These are phyloP conservation scores for Scedosporium dehoogii DNA, from an alignment of 2,329 filamentous ascomycete genomes.

Conservation along the genomic window DNA sequence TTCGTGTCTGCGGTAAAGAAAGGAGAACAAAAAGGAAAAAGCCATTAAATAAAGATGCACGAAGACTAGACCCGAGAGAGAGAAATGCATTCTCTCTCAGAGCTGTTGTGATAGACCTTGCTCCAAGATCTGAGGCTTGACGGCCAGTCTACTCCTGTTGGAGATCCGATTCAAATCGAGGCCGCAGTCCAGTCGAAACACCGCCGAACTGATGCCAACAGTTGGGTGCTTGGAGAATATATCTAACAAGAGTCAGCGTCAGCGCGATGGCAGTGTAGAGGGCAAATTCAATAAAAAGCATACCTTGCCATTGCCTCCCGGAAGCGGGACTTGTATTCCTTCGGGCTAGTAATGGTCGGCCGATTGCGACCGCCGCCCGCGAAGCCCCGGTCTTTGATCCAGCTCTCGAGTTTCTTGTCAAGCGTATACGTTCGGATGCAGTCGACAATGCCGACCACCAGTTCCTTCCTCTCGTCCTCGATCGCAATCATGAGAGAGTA, in stretches of 20 bases:
- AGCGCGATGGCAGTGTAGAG: slow-evolving; percentile 1
- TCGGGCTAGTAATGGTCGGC: slow-evolving; percentile 92
- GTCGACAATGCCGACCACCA: slow-evolving; percentile 96
- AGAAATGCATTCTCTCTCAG: too few species aligned
- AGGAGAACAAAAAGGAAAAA: neutral
- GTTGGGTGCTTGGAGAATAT: slow-evolving; percentile 65
- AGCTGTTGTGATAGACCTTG: neutral
- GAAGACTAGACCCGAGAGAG: too few species aligned
- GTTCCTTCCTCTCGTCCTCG: slow-evolving; percentile 77
- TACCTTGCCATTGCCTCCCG: slow-evolving; percentile 92
- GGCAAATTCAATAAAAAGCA: slow-evolving; percentile 21
- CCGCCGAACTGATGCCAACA: slow-evolving; percentile 62
- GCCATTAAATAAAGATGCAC: too few species aligned
- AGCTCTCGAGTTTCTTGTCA: slow-evolving; percentile 99
- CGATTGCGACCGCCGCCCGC: slow-evolving; percentile 66
- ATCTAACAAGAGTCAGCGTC: slow-evolving; percentile 28
- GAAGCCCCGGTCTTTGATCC: slow-evolving; percentile 96
- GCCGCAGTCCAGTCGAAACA: slow-evolving; percentile 12
- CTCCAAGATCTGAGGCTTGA: neutral
- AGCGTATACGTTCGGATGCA: slow-evolving; percentile 98
- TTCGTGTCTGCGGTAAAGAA: neutral
- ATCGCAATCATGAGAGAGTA: slow-evolving; percentile 98
- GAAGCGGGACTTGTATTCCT: slow-evolving; percentile 95
- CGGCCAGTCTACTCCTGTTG: neutral
- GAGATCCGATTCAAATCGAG: slow-evolving; percentile 11